Conservation (phyloP, 306 rosid genomes). For the Arachis hypogaea region DNA sequence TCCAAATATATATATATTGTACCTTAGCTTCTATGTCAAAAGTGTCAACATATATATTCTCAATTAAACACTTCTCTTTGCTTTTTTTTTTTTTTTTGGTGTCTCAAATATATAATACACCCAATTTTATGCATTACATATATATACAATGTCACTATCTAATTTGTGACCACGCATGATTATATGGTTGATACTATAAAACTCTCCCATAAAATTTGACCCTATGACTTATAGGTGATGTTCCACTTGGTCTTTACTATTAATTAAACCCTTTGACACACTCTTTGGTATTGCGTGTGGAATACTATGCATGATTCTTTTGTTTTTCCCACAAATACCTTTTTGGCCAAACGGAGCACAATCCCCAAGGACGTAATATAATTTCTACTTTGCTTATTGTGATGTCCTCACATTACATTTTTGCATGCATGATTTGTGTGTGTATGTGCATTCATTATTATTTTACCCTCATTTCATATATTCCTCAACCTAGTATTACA, state of each 20-base stretch:
- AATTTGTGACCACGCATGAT: neutral
- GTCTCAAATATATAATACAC: too few species aligned
- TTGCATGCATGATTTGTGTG: constrained; percentile 33
- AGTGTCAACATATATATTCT: too few species aligned
- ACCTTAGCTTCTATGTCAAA: too few species aligned
- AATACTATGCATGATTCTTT: constrained; percentile 47
- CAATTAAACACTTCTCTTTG: too few species aligned
- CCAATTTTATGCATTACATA: neutral
- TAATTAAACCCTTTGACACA: constrained; percentile 34
- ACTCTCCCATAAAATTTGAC: constrained; percentile 38
- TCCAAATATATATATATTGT: too few species aligned
- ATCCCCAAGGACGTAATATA: constrained; percentile 38
- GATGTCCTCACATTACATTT: constrained; percentile 14
- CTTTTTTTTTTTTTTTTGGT: too few species aligned
- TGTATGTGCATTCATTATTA: neutral
- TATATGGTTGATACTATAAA: neutral
- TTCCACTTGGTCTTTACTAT: constrained; percentile 26
- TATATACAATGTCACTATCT: neutral
- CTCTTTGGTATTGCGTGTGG: constrained; percentile 14
- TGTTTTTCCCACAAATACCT: neutral
- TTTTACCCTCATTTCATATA: neutral
- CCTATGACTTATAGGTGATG: constrained; percentile 30
- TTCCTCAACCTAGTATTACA: neutral
- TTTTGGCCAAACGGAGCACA: constrained; percentile 40
- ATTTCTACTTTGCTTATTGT: constrained; percentile 28